phyloP scores from a whole-genome alignment of 352 stramenopile species.

The Phytopythium cucurbitacearum region DNA sequence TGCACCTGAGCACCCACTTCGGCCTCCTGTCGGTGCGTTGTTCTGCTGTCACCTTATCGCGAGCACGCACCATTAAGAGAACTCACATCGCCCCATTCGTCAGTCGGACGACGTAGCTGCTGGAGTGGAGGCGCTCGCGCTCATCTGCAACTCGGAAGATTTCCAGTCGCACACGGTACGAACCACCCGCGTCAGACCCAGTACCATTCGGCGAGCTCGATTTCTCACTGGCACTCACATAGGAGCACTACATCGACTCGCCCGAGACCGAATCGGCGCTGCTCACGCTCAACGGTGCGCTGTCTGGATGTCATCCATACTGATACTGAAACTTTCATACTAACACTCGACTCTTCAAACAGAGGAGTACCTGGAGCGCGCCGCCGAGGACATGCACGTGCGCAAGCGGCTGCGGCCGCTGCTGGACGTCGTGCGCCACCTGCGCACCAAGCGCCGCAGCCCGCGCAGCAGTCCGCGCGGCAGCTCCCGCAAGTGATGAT shows the following conservation, averaged over 20 bases:
- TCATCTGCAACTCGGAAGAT: slow-evolving; percentile 83
- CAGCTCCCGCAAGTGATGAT: too few species aligned
- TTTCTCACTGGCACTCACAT: background rate
- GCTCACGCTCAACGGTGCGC: slow-evolving; percentile 46
- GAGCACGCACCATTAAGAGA: background rate
- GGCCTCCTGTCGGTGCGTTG: slow-evolving; percentile 36
- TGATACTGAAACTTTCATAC: background rate
- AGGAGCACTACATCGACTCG: slow-evolving; percentile 61
- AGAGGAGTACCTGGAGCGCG: slow-evolving; percentile 75
- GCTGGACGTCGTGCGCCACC: slow-evolving; percentile 50
- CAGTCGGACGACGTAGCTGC: slow-evolving; percentile 47
- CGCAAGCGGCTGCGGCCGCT: slow-evolving; percentile 73
- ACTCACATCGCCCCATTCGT: background rate
- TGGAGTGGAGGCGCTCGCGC: slow-evolving; percentile 60
- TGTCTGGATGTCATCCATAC: background rate
- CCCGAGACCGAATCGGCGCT: slow-evolving; percentile 51
- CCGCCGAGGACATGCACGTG: slow-evolving; percentile 49
- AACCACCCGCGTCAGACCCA: background rate
- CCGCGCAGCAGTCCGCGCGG: background rate
- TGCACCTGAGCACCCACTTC: slow-evolving; percentile 68
- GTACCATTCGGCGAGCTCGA: background rate
- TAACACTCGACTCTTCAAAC: background rate
- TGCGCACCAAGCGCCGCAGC: slow-evolving; percentile 21
- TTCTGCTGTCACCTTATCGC: background rate
- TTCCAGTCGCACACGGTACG: slow-evolving; percentile 63